Evolutionary conservation across 805 yeast genomes (phyloP).

Genomic region (Candida morakotiae): DNA sequence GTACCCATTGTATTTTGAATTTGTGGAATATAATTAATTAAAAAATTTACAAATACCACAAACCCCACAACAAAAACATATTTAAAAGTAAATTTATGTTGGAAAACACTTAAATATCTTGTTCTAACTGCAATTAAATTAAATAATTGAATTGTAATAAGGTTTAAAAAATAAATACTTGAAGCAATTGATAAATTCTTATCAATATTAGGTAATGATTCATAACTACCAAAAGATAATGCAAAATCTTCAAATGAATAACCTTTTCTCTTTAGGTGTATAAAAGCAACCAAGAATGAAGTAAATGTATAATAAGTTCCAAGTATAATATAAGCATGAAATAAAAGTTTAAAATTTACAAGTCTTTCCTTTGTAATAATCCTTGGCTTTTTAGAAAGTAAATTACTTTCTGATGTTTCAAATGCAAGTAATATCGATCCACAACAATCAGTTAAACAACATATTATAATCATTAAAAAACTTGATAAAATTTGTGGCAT

Average conservation of each 20-base stretch:
- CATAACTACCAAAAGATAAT: constrained; percentile 31
- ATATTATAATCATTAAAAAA: constrained; percentile 51
- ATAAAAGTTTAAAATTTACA: constrained; percentile 30
- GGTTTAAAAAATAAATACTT: constrained; percentile 42
- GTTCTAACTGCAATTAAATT: constrained; percentile 42
- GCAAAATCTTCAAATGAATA: constrained; percentile 29
- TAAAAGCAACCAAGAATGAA: constrained; percentile 37
- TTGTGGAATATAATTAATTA: constrained; percentile 41
- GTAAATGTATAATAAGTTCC: constrained; percentile 40
- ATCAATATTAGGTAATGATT: constrained; percentile 17
- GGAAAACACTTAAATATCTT: constrained; percentile 38
- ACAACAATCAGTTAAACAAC: constrained; percentile 44
- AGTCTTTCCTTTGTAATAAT: constrained; percentile 37
- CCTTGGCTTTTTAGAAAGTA: constrained; percentile 41
- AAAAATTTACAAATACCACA: constrained; percentile 34
- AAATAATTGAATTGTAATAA: constrained; percentile 46
- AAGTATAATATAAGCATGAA: constrained; percentile 40
- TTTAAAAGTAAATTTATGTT: constrained; percentile 34
- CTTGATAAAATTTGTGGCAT: too few species aligned
- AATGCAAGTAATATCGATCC: constrained; percentile 43
- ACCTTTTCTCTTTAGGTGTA: constrained; percentile 33
- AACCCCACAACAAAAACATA: constrained; percentile 31
- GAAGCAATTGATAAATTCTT: constrained; percentile 25
- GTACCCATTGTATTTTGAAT: constrained; percentile 33
- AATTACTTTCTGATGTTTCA: constrained; percentile 40